Evolutionary conservation across 345 rosid species (phyloP).

Genomic region (Cardamine chenopodiifolia): DNA sequence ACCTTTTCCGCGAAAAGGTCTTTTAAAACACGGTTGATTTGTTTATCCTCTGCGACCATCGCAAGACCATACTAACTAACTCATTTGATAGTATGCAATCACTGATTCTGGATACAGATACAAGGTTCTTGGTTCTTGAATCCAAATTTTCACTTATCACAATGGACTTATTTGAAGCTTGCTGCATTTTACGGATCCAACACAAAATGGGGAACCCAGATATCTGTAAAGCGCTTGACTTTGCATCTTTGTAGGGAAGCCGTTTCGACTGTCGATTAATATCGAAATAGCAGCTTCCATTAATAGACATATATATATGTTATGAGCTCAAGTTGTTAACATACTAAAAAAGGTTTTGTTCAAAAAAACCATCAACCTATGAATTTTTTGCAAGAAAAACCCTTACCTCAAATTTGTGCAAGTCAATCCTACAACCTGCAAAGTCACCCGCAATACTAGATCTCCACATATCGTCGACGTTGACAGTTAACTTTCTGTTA

Average conservation of each 20-base stretch:
- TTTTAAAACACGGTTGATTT: constrained; percentile 90
- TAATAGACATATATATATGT: constrained; percentile 7
- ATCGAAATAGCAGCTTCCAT: constrained; percentile 12
- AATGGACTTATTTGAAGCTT: constrained; percentile 83
- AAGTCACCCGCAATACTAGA: too few relatives aligned
- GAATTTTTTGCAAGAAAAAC: too few relatives aligned
- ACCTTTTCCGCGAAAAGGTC: constrained; percentile 89
- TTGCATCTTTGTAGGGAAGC: constrained; percentile 69
- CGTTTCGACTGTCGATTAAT: constrained; percentile 67
- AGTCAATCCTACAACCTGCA: too few relatives aligned
- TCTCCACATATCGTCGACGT: too few relatives aligned
- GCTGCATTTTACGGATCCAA: constrained; percentile 94
- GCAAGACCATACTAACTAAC: constrained; percentile 93
- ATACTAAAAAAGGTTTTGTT: too few relatives aligned
- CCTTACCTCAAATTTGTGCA: too few relatives aligned
- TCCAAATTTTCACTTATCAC: constrained; percentile 90
- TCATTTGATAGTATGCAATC: constrained; percentile 90
- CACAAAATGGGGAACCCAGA: constrained; percentile 80
- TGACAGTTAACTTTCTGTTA: too few relatives aligned
- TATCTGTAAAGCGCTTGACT: constrained; percentile 46
- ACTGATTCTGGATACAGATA: constrained; percentile 89
- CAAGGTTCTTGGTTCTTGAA: constrained; percentile 92
- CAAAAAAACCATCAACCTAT: too few relatives aligned
- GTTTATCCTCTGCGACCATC: constrained; percentile 94
- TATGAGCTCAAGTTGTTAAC: neutral